These are phyloP conservation scores for Phytophthora cactorum DNA, from an alignment of 352 stramenopile species.

Conservation along the genomic window DNA sequence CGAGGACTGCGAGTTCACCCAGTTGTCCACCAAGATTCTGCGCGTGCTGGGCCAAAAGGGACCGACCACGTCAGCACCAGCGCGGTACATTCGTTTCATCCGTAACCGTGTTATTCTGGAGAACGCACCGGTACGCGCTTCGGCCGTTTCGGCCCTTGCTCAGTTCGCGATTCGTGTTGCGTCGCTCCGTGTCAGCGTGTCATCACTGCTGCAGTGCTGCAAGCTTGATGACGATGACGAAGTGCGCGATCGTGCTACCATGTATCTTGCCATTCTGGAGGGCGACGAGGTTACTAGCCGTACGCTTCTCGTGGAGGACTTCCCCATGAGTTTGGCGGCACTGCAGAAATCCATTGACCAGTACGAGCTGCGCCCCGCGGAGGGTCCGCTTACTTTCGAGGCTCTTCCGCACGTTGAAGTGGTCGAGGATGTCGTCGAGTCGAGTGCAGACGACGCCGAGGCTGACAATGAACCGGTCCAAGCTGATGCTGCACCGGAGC, in stretches of 20 bases:
- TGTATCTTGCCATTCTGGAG: constrained; percentile 85
- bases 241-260: constrained; percentile 92
- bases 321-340: constrained; percentile 74
- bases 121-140: constrained; percentile 96
- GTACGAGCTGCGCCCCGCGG: constrained; percentile 79
- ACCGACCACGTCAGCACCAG: constrained; percentile 93
- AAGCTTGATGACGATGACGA: constrained; percentile 98
- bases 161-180: constrained; percentile 97
- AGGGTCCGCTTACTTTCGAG: constrained; percentile 85
- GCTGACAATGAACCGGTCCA: constrained; percentile 35
- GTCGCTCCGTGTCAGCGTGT: constrained; percentile 93
- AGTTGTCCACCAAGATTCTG: constrained; percentile 94
- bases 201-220: constrained; percentile 94
- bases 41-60: constrained; percentile 96
- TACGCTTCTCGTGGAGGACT: constrained; percentile 73
- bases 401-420: constrained; percentile 85
- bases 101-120: constrained; percentile 99
- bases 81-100: constrained; percentile 99
- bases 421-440: constrained; percentile 48
- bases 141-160: constrained; percentile 95
- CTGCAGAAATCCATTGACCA: constrained; percentile 90
- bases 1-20: constrained; percentile 96
- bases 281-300: constrained; percentile 59
- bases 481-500: constrained; percentile 43
- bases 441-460: constrained; percentile 44